Conservation (phyloP, 495 filamentous ascomycete species). For the Daldinia childiae region DNA sequence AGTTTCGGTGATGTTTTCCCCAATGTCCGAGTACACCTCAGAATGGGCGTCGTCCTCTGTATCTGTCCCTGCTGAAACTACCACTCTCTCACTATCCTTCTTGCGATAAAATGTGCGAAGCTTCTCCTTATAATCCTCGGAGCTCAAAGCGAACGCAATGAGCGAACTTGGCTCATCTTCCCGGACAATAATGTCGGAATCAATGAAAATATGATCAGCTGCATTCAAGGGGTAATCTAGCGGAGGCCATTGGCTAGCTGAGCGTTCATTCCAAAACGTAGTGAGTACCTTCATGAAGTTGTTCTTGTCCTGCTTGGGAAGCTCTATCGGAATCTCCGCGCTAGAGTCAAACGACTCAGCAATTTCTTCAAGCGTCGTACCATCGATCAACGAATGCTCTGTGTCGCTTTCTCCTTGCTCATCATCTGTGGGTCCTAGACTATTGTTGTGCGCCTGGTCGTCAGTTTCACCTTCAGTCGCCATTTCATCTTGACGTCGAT, state of each 20-base stretch:
- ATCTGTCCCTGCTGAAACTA: slow-evolving; percentile 37
- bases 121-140: slow-evolving; percentile 83
- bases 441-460: slow-evolving; percentile 60
- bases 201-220: slow-evolving; percentile 93
- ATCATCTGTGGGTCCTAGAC: slow-evolving; percentile 61
- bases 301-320: slow-evolving; percentile 89
- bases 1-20: slow-evolving; percentile 51
- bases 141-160: slow-evolving; percentile 90
- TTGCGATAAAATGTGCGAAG: slow-evolving; percentile 62
- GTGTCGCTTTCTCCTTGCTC: slow-evolving; percentile 78
- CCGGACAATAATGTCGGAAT: slow-evolving; percentile 96
- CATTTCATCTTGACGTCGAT: slow-evolving; percentile 49
- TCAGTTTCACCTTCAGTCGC: slow-evolving; percentile 61
- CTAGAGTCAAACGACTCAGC: slow-evolving; percentile 72
- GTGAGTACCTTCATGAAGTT: slow-evolving; percentile 94
- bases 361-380: slow-evolving; percentile 61
- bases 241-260: slow-evolving; percentile 93
- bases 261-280: slow-evolving; percentile 98
- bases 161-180: slow-evolving; percentile 98
- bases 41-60: slow-evolving; percentile 34
- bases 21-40: slow-evolving; percentile 46
- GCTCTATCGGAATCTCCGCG: slow-evolving; percentile 72
- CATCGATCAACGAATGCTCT: slow-evolving; percentile 70
- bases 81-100: slow-evolving; percentile 49
- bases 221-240: slow-evolving; percentile 91